These are phyloP conservation scores for Hirsutella minnesotensis DNA, from an alignment of 2,329 filamentous ascomycete species.

Conservation along the genomic window DNA sequence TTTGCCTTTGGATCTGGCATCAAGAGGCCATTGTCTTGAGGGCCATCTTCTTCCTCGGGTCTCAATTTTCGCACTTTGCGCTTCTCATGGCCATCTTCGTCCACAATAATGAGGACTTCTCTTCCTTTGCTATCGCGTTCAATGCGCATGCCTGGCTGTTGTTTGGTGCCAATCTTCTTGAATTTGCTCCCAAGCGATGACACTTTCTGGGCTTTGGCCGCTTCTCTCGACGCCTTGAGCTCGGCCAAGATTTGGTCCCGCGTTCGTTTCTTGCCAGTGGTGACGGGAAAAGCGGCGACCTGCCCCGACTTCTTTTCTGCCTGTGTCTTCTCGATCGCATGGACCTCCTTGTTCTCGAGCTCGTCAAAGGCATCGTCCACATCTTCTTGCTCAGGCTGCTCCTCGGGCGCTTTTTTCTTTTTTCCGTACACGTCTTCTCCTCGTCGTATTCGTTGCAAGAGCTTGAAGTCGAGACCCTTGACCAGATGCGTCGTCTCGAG, in stretches of 20 bases:
- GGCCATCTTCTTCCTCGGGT: constrained; percentile 21
- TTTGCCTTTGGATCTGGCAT: constrained; percentile 43
- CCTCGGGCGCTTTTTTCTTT: constrained; percentile 17
- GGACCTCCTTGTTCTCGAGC: constrained; percentile 42
- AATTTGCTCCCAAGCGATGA: constrained; percentile 46
- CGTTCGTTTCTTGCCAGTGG: constrained; percentile 48
- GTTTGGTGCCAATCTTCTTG: constrained; percentile 49
- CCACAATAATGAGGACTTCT: constrained; percentile 53
- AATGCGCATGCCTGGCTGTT: constrained; percentile 42
- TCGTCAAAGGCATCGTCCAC: constrained; percentile 57
- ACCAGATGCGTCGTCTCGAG: constrained; percentile 72
- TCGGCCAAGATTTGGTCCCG: constrained; percentile 57
- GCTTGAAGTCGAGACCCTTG: constrained; percentile 80
- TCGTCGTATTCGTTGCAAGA: constrained; percentile 56
- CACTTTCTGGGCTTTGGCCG: constrained; percentile 42
- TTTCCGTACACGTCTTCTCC: constrained; percentile 56
- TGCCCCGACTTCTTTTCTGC: constrained; percentile 47
- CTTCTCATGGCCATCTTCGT: constrained; percentile 55
- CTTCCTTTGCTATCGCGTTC: constrained; percentile 49
- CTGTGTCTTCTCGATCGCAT: constrained; percentile 38
- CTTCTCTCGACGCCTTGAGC: constrained; percentile 49
- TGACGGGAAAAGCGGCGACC: constrained; percentile 38
- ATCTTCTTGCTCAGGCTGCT: constrained; percentile 18
- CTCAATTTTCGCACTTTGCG: constrained; percentile 48
- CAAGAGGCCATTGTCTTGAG: constrained; percentile 30